Base-by-base conservation (phyloP, 306 rosid genomes). In the Lagenaria siceraria region DNA sequence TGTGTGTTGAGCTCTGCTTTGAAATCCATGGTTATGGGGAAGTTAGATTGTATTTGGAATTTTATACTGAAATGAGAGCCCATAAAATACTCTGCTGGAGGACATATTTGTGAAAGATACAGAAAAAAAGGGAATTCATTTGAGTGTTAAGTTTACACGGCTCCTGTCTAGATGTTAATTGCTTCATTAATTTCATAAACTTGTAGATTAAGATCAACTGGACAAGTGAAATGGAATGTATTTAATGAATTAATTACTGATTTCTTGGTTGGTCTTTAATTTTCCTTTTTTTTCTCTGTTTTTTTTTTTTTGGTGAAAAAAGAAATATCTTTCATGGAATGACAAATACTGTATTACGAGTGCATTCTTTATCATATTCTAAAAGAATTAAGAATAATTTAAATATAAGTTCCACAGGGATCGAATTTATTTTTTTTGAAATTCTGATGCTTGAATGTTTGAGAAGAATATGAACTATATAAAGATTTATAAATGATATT, bases 1-100 rank as follows among this genome's bases (percentile, higher is more conserved):
- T 42, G 58, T 40, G 14, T 60, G 48, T 59, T 40, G 40, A 77
- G 2, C 40, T 43, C 10, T 62, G 78, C 77, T 77, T 87, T 89
- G 43, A 77, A 72, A 49, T 78, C 73, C 69, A 76, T 77, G 18
- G 35, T 65, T 77, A 55, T 75, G 31, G 77, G n/a, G 74, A 66
- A 66, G 74, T n/a, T n/a, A 11, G 73, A 38, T 2, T 36, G 73
- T 5, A 17, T 36, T 10, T 66, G 29, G 52, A 66, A 66, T 38
- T 35, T 65, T 35, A 35, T 65, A 65, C 9, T 18, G 43, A 73
- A 46, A 25, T 25, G 60, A 24, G 60, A 46, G 10, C 40, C 10
- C 13, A 6, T 25, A 7, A 14, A 25, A 61, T 49, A 73, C 42
- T 74, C 27, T 48, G 48, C 19, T 27, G 4, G 77, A 27, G 17